Percentiles rank a stretch among this genome's conserved stretches.
These are phyloP conservation scores for Striga asiatica DNA, from an alignment of 257 asterid genomes.

Conservation along the genomic window DNA sequence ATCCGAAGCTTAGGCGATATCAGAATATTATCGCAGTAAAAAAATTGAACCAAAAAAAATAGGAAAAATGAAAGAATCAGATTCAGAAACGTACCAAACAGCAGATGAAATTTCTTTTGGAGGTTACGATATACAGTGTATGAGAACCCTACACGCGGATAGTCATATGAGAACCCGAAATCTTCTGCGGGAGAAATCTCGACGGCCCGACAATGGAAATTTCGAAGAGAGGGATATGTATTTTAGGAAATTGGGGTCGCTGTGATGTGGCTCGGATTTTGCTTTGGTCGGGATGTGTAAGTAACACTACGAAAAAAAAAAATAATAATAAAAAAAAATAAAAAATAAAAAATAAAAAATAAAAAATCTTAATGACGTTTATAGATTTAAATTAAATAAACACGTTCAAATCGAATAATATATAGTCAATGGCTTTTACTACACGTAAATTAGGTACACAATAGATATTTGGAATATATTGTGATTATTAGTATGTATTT, in stretches of 20 bases:
- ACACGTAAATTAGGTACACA: too few relatives aligned
- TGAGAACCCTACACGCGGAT: not conserved
- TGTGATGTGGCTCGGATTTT: not conserved
- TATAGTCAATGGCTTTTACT: too few relatives aligned
- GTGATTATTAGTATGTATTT: too few relatives aligned
- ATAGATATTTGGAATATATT: too few relatives aligned
- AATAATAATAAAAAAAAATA: too few relatives aligned
- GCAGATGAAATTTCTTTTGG: not conserved
- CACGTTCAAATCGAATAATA: too few relatives aligned
- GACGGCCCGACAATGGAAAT: not conserved
- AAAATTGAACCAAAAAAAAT: not conserved
- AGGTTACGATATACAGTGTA: not conserved
- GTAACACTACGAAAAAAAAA: too few relatives aligned
- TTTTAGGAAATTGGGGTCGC: not conserved
- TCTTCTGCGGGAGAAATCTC: not conserved
- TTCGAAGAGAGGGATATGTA: slow-evolving; percentile 9
- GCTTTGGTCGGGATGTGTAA: too few relatives aligned
- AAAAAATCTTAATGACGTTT: too few relatives aligned
- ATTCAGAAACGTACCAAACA: slow-evolving; percentile 11
- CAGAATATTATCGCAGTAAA: not conserved
- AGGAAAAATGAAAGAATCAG: not conserved
- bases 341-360: too few relatives aligned
- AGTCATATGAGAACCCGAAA: not conserved
- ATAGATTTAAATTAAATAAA: too few relatives aligned
- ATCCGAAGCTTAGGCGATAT: not conserved